These are phyloP conservation scores for Peniophora sp. DNA, from an alignment of 1,284 basidiomycete species.

Conservation along the genomic window DNA sequence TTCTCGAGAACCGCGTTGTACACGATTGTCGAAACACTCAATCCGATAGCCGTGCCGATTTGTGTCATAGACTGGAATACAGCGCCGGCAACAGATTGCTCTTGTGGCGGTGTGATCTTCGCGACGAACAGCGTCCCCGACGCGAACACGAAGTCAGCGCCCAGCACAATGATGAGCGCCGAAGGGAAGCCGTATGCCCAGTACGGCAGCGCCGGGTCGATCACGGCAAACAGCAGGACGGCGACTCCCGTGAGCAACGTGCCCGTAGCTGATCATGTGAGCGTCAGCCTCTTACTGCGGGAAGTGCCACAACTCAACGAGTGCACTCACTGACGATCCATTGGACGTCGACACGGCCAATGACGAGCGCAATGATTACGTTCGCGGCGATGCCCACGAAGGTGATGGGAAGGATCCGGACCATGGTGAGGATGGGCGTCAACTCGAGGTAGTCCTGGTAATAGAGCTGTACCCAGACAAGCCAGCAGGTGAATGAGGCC, in stretches of 20 bases:
- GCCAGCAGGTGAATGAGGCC: conserved; percentile 53
- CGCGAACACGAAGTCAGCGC: conserved; percentile 75
- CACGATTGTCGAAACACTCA: conserved; percentile 71
- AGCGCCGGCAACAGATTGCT: conserved; percentile 75
- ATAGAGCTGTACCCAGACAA: conserved; percentile 57
- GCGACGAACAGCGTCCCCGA: conserved; percentile 72
- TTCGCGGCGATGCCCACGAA: conserved; percentile 66
- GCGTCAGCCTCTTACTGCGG: too few relatives aligned
- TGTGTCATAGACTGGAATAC: conserved; percentile 73
- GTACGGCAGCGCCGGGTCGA: conserved; percentile 52
- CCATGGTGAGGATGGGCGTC: conserved; percentile 59
- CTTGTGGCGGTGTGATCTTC: conserved; percentile 60
- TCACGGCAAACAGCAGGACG: conserved; percentile 67
- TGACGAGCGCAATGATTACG: conserved; percentile 54
- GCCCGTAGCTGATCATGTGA: conserved; percentile 34
- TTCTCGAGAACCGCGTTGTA: conserved; percentile 43
- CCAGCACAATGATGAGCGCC: conserved; percentile 64
- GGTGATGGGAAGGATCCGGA: conserved; percentile 74
- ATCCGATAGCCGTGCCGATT: conserved; percentile 69
- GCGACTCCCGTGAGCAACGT: conserved; percentile 57
- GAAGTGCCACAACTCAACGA: background rate
- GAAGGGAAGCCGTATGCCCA: conserved; percentile 82
- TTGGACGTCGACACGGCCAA: conserved; percentile 47
- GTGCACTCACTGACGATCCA: conserved; percentile 44
- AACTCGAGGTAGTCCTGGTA: conserved; percentile 57